Conservation (phyloP, 331 rosid species). For the Pyrus hybrid region DNA sequence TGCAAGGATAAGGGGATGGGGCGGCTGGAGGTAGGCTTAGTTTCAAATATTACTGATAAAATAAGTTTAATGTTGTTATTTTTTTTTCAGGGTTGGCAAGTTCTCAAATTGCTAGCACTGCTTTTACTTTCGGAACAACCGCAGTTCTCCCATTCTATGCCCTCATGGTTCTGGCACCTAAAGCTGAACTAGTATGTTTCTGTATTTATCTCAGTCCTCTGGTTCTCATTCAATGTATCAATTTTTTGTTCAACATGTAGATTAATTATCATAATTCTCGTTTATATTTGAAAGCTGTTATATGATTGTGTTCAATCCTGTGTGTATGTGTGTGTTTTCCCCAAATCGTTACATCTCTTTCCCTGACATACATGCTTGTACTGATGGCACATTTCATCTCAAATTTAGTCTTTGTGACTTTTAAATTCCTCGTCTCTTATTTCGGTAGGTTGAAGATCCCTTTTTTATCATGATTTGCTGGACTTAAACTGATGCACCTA, state of each 20-base stretch:
- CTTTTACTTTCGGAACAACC: slow-evolving; percentile 68
- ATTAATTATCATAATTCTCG: neutral
- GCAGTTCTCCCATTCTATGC: slow-evolving; percentile 92
- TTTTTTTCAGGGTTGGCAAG: slow-evolving; percentile 50
- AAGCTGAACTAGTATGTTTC: slow-evolving; percentile 60
- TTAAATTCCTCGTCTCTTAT: neutral
- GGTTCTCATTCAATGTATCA: neutral
- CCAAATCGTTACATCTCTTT: neutral
- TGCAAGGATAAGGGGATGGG: neutral
- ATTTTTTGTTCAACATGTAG: neutral
- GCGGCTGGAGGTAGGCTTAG: neutral
- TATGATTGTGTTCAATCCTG: neutral
- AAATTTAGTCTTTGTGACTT: neutral
- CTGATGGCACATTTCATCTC: neutral
- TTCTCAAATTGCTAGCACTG: slow-evolving; percentile 65
- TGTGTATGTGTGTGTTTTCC: neutral
- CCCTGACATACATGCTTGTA: neutral
- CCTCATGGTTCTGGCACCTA: slow-evolving; percentile 93
- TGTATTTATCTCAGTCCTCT: neutral
- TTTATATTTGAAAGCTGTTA: neutral
- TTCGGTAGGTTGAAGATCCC: neutral
- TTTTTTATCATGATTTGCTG: neutral
- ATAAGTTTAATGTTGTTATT: neutral
- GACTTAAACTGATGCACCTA: neutral
- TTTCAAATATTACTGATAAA: neutral